Conservation (phyloP, 169 alveolate species). For the Eimeria mitis region DNA sequence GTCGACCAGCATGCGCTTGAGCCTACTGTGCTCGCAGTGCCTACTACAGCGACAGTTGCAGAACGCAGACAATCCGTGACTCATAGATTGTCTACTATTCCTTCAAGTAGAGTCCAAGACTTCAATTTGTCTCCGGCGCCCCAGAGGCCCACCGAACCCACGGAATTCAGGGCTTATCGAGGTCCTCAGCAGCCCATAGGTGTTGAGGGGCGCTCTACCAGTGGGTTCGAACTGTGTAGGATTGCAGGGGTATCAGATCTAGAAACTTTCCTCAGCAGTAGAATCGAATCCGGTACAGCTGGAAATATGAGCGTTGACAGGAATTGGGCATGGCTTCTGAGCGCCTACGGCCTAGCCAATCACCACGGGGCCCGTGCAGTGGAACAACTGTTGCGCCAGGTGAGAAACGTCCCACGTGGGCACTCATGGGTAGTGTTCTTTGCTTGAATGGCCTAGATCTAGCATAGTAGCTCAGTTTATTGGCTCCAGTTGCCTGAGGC, state of each 20-base stretch:
- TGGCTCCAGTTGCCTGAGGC: too few relatives aligned
- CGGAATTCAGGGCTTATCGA: neutral
- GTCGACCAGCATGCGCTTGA: neutral
- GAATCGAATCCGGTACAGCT: neutral
- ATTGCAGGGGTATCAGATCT: neutral
- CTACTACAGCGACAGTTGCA: neutral
- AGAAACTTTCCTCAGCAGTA: neutral
- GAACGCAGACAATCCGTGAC: neutral
- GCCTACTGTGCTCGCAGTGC: neutral
- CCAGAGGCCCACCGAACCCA: neutral
- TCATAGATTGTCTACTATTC: neutral
- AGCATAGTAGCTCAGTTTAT: neutral
- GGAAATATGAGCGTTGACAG: neutral
- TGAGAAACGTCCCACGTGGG: neutral
- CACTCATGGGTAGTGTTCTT: neutral
- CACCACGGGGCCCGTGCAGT: conserved; percentile 8
- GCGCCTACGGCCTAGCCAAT: conserved; percentile 36
- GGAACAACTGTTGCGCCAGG: conserved; percentile 33
- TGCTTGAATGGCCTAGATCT: neutral
- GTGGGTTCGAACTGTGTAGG: neutral
- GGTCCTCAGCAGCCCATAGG: neutral
- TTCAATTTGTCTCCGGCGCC: neutral
- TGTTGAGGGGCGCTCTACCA: neutral
- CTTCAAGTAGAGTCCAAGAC: neutral
- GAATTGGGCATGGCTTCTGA: neutral